These are phyloP conservation scores for Sherardia arvensis DNA, from an alignment of 257 asterid species.

Conservation along the genomic window DNA sequence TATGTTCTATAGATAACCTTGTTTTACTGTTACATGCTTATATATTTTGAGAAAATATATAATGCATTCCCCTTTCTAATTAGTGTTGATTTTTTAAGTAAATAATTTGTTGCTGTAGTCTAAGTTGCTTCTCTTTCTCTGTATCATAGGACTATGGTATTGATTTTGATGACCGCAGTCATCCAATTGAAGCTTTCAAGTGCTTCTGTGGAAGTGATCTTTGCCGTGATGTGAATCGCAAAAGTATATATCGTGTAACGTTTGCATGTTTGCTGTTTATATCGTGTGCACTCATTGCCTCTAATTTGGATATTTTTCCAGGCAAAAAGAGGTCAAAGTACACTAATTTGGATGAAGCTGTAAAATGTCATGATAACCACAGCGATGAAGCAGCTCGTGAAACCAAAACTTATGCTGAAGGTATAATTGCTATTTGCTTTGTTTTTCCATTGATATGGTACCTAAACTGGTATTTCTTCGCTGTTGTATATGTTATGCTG, in stretches of 20 bases:
- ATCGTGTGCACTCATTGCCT: not conserved
- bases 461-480: not conserved
- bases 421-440: not conserved
- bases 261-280: not conserved
- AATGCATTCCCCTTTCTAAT: too few species aligned
- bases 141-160: constrained; percentile 45
- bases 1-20: not conserved
- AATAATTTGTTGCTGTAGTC: not conserved
- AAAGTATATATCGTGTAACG: not conserved
- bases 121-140: not conserved
- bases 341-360: not conserved
- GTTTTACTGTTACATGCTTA: not conserved
- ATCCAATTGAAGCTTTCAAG: constrained; percentile 49
- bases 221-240: constrained; percentile 29
- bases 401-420: not conserved
- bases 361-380: not conserved
- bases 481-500: not conserved
- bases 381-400: not conserved
- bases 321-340: not conserved
- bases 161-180: constrained; percentile 42
- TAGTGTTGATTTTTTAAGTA: too few species aligned
- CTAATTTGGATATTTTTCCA: not conserved
- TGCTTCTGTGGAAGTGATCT: constrained; percentile 46
- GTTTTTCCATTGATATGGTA: not conserved
- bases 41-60: too few species aligned